Evolutionary conservation across 2,329 filamentous ascomycete genomes (phyloP).

Genomic region (Microdochium bolleyi): DNA sequence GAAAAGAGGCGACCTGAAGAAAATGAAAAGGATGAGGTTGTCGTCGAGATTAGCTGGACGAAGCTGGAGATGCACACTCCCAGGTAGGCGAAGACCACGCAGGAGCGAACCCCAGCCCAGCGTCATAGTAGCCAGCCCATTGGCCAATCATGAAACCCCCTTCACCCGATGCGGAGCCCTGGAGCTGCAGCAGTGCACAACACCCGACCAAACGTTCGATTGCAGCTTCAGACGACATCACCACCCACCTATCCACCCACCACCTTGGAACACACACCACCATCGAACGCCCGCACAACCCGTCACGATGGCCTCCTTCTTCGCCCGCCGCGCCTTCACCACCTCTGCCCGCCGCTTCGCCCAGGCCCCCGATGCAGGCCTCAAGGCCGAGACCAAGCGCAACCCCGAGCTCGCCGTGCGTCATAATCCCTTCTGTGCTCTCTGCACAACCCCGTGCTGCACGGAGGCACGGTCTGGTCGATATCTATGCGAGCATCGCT

Average conservation of each 20-base stretch:
- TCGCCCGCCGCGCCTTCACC: conserved; percentile 46
- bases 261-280: not conserved
- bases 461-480: not conserved
- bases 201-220: too few relatives aligned
- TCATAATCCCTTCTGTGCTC: conserved; percentile 14
- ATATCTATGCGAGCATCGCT: conserved; percentile 5
- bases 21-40: too few relatives aligned
- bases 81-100: too few relatives aligned
- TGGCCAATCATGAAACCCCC: too few relatives aligned
- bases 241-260: not conserved
- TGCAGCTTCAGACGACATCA: not conserved
- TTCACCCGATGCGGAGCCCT: too few relatives aligned
- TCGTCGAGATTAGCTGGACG: too few relatives aligned
- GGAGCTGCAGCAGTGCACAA: too few relatives aligned
- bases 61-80: too few relatives aligned
- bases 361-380: conserved; percentile 24
- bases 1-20: too few relatives aligned
- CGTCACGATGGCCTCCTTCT: conserved; percentile 45
- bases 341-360: conserved; percentile 44
- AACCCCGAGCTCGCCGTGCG: conserved; percentile 39
- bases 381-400: conserved; percentile 51
- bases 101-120: too few relatives aligned
- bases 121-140: too few relatives aligned
- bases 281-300: conserved; percentile 2
- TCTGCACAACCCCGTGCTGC: not conserved